Base-by-base conservation (phyloP, 495 filamentous ascomycete genomes). In the Durotheca rogersii region DNA sequence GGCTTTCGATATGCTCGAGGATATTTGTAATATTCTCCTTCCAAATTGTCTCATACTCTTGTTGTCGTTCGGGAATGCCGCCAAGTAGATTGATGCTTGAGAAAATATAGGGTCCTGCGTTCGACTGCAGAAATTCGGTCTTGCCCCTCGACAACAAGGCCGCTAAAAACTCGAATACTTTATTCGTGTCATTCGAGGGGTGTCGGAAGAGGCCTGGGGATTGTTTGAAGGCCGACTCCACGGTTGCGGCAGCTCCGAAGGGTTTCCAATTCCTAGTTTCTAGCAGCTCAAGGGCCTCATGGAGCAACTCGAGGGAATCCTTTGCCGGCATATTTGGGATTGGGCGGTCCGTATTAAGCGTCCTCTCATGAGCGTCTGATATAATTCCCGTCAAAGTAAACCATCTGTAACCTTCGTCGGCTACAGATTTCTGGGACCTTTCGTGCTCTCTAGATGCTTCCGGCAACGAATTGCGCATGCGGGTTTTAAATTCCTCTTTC, bases 381-480 rank as follows among this genome's bases (percentile, higher is more conserved):
- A 84, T 62, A 2, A 67, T 64, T 18, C 71, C 69, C 38, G 80
- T 73, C 39, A 90, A 53, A 4, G 69, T 56, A 49, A 90, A 85
- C 73, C 86, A 84, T 10, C 83, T 78, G 30, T 71, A 67, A 0
- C 81, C 80, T 61, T 85, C 75, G 1, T 74, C 67, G 7, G 78
- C 80, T 14, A 94, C 66, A 19, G 69, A 68, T 20, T 80, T 73
- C 64, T 95, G 89, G 1, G 88, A 93, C 40, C 75, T 73, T 25
- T 72, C 73, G 63, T 86, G 86, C 17, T 86, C 84, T 43, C 85
- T 85, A 0, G 89, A 88, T 47, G 90, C 81, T 62, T 90, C 88
- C 14, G 89, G 88, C 2, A 83, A 72, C 21, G 89, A 90, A 15
- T 78, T 75, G 43, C 80, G 79, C 16, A 93, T 80, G 31, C 79